phyloP scores from a whole-genome alignment of 2,329 filamentous ascomycete genomes.

The Fusarium sterilihyphosum region DNA sequence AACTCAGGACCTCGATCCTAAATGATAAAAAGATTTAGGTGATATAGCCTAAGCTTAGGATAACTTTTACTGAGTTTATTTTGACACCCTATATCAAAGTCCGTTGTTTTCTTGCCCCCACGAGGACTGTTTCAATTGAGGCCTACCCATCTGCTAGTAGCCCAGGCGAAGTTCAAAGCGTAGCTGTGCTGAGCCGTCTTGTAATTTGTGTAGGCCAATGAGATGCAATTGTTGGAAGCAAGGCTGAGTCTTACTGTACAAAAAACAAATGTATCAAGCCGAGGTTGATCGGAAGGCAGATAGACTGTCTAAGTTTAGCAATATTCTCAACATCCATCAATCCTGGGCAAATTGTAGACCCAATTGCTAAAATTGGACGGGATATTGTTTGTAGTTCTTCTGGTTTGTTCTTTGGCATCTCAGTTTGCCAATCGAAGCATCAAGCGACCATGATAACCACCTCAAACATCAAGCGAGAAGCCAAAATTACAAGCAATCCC shows the following conservation, averaged over 20 bases:
- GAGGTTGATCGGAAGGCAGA: not conserved
- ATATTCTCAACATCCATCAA: no score
- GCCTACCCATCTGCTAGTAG: not conserved
- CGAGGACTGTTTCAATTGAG: not conserved
- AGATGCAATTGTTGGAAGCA: not conserved
- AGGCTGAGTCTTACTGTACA: slow-evolving; percentile 20
- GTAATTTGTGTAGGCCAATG: slow-evolving; percentile 10
- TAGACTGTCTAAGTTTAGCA: no score
- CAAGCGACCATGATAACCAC: not conserved
- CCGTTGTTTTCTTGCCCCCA: no score
- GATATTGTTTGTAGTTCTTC: not conserved
- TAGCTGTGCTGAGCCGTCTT: slow-evolving; percentile 3
- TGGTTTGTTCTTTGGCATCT: not conserved
- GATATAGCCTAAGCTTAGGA: no score
- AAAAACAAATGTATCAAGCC: not conserved
- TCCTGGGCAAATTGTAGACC: not conserved
- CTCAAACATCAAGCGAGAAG: not conserved
- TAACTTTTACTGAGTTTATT: no score
- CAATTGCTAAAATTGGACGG: not conserved
- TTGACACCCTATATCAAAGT: no score
- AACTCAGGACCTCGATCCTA: no score
- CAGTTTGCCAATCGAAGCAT: not conserved
- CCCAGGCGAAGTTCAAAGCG: not conserved
- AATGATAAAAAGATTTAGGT: no score
- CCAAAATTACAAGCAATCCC: not conserved